Percentiles rank a stretch among this genome's conserved stretches.
Evolutionary conservation across 148 eudicot genomes (phyloP).

Genomic region (Rhododendron ovatum): DNA sequence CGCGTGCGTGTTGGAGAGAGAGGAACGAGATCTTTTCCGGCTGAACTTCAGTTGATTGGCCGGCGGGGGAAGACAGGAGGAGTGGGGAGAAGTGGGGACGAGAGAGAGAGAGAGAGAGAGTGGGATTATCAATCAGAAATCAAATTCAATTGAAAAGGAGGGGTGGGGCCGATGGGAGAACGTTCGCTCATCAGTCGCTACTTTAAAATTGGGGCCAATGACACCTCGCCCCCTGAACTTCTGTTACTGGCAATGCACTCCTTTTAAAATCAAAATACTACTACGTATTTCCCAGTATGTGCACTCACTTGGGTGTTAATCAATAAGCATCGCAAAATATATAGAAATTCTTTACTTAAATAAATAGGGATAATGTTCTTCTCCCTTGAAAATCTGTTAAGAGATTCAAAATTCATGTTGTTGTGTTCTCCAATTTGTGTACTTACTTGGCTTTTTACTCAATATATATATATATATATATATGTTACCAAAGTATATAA

Average conservation of each 20-base stretch:
- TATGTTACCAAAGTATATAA: too few species aligned
- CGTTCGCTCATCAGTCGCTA: neutral
- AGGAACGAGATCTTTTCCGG: conserved; percentile 7
- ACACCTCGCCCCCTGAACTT: neutral
- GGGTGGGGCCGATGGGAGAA: neutral
- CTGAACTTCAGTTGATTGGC: neutral
- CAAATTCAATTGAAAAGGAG: neutral
- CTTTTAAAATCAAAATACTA: neutral
- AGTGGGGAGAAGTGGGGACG: neutral
- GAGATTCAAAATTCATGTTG: neutral
- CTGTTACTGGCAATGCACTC: neutral
- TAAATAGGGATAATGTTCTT: neutral
- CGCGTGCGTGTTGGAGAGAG: neutral
- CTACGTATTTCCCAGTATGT: neutral
- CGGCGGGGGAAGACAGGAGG: neutral
- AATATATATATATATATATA: too few species aligned
- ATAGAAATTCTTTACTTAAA: neutral
- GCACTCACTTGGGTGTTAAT: neutral
- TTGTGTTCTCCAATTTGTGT: neutral
- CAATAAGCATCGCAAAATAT: neutral
- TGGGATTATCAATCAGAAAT: conserved; percentile 1
- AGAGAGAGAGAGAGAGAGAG: conserved; percentile 4
- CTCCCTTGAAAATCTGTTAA: too few species aligned
- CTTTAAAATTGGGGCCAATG: neutral
- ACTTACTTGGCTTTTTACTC: neutral